Conservation (phyloP, 208 protist genomes). For the Trichomonas vaginalis region DNA sequence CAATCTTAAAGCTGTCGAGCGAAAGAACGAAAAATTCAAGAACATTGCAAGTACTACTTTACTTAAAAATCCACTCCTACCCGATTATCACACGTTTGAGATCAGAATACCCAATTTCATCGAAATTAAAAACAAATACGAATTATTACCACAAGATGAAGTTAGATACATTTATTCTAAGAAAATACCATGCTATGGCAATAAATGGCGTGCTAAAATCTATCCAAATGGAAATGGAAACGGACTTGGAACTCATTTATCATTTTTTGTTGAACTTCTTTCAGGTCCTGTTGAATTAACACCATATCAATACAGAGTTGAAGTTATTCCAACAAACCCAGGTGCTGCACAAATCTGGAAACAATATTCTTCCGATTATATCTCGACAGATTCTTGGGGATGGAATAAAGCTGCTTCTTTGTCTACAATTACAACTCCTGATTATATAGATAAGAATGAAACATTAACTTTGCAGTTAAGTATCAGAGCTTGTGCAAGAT, state of each 20-base stretch:
- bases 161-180: not conserved
- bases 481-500: not conserved
- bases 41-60: too few species aligned
- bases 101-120: not conserved
- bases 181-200: not conserved
- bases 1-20: not conserved
- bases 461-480: not conserved
- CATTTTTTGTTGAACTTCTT: not conserved
- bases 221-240: constrained; percentile 11
- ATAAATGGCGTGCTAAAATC: constrained; percentile 7
- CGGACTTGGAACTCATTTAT: not conserved
- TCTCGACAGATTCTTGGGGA: not conserved
- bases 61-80: not conserved
- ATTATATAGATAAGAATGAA: not conserved
- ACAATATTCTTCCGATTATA: not conserved
- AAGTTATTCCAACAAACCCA: not conserved
- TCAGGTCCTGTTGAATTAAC: not conserved
- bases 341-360: not conserved
- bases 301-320: not conserved
- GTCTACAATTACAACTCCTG: not conserved
- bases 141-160: not conserved
- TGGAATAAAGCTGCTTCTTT: not conserved
- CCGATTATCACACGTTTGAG: not conserved
- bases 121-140: not conserved
- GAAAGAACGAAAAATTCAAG: not conserved